Evolutionary conservation across 2,329 filamentous ascomycete species (phyloP), one percentile per base, ranked within the genome.

Genomic region (Tolypocladium inflatum): DNA sequence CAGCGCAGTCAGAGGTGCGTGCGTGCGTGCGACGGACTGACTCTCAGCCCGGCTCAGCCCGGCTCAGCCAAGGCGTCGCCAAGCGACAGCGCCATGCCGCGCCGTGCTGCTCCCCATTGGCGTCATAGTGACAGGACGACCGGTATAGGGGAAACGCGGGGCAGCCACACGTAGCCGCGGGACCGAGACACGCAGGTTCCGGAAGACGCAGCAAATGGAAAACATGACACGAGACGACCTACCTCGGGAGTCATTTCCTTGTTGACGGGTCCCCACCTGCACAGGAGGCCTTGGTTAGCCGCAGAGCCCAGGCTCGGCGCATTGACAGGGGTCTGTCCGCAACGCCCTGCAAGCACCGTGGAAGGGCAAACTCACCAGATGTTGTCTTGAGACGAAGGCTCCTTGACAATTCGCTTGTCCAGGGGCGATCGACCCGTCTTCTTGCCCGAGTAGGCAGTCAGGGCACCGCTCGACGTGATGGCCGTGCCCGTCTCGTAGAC

Each of bases 221-320:
- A 35, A 56, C 15, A 53, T 13, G 33, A 11, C 23, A 54, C 23
- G 26, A 58, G 30, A 55, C 37, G 48, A 64, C 65, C 86, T 88
- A 97, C 94, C 76, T 97, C 92, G 68, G 91, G 85, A 66, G 85
- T 87, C 94, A 99, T 99, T 72, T 93, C 90, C 85, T 97, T 97
- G 84, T 99, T 99, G 67, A 99, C 94, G 58, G 94, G 93, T 70
- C 94, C 94, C 94, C 94, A 97, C 78, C 78, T 80, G 60, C 56
- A 61, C 57, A 63, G 55, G 50, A 58, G 59, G 38, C 30, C 30
- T 43, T 21, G 62, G 68, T 73, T 67, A 75, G 68, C 63, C 57
- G 55, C 61, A 59, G 60, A 57, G 43, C 56, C 55, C 39, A 19
- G n/a, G 41, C 51, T 59, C 38, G 33, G 42, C 21, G 55, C n/a